A percentile compares a stretch with the other conserved stretches of the same genome.
Evolutionary conservation across 768 basidiomycete species (phyloP).

Genomic region (Mycena vitilis): DNA sequence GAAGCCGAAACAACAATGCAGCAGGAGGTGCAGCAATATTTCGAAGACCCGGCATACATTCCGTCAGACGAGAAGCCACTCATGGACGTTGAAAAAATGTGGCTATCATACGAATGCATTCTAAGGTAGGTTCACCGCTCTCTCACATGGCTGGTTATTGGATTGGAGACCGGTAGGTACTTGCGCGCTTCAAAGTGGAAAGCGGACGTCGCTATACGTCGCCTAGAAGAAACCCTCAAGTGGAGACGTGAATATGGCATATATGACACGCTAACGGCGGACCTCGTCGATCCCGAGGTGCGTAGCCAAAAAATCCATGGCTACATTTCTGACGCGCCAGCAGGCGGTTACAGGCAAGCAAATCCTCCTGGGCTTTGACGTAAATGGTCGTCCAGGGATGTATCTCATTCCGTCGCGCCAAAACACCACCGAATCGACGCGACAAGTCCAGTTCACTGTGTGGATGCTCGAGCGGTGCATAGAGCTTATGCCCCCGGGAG

Average conservation of each 20-base stretch:
- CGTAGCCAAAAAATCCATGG: conserved; percentile 25
- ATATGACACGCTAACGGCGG: conserved; percentile 69
- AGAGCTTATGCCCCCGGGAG: conserved; percentile 83
- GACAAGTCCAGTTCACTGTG: conserved; percentile 79
- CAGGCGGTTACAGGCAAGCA: conserved; percentile 87
- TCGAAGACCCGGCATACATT: conserved; percentile 61
- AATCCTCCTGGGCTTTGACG: conserved; percentile 82
- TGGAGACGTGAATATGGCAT: conserved; percentile 88
- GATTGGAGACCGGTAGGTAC: conserved; percentile 58
- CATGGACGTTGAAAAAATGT: conserved; percentile 78
- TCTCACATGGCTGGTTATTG: no score
- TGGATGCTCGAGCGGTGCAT: conserved; percentile 83
- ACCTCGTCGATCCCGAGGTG: conserved; percentile 81
- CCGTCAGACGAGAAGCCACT: conserved; percentile 61
- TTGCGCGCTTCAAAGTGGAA: conserved; percentile 85
- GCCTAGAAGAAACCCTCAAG: conserved; percentile 77
- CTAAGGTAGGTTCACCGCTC: conserved; percentile 58
- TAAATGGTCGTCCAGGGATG: conserved; percentile 68
- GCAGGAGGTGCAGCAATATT: conserved; percentile 68
- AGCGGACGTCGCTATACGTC: conserved; percentile 63
- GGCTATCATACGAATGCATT: conserved; percentile 84
- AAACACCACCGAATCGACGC: conserved; percentile 76
- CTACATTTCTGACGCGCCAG: conserved; percentile 20
- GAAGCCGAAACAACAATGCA: conserved; percentile 61
- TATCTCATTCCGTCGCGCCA: conserved; percentile 64